Conservation (phyloP, 306 rosid genomes). For the Potentilla sterilis region DNA sequence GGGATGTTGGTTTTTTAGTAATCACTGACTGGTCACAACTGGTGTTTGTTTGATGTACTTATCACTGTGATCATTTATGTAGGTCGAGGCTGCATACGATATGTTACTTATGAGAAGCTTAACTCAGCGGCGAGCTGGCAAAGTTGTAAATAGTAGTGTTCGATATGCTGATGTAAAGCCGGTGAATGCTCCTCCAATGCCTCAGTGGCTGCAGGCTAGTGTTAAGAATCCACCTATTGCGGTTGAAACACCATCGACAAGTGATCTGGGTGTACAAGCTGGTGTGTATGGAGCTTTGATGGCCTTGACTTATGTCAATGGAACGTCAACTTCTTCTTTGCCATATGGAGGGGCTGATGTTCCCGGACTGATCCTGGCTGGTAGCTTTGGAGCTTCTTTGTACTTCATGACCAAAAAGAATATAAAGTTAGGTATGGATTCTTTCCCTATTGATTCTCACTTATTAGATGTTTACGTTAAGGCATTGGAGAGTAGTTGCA, state of each 20-base stretch:
- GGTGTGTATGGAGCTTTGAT: slow-evolving; percentile 94
- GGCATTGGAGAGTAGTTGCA: slow-evolving; percentile 4
- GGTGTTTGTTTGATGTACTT: not conserved
- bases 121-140: slow-evolving; percentile 85
- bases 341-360: slow-evolving; percentile 78
- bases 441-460: slow-evolving; percentile 3
- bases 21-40: no score
- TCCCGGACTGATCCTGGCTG: slow-evolving; percentile 95
- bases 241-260: slow-evolving; percentile 65
- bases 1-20: no score
- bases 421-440: slow-evolving; percentile 70
- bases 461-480: slow-evolving; percentile 17
- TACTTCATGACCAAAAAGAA: slow-evolving; percentile 92
- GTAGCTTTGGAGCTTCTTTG: slow-evolving; percentile 98
- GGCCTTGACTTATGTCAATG: slow-evolving; percentile 74
- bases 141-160: slow-evolving; percentile 65
- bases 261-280: slow-evolving; percentile 83
- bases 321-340: slow-evolving; percentile 49
- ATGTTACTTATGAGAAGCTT: slow-evolving; percentile 95
- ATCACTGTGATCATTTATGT: slow-evolving; percentile 20
- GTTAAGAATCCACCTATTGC: slow-evolving; percentile 66
- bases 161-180: slow-evolving; percentile 94
- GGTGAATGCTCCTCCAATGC: slow-evolving; percentile 62
- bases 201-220: slow-evolving; percentile 74
- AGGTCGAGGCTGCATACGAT: slow-evolving; percentile 99